These are phyloP conservation scores for Jaapia argillacea DNA, from an alignment of 768 basidiomycete species.

Conservation along the genomic window DNA sequence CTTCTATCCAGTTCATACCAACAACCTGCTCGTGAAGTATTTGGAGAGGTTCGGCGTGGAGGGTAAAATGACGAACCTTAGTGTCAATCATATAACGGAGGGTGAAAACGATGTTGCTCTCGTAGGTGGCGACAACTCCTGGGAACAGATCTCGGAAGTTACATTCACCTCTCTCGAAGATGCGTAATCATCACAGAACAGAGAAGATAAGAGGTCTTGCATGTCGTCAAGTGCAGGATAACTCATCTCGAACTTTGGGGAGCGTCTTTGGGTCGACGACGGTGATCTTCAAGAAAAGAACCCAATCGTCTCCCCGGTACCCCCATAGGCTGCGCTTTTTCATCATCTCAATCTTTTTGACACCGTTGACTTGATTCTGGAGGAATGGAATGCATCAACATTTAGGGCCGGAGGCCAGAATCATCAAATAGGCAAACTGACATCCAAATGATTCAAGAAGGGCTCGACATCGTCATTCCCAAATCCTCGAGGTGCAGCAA, in stretches of 20 bases:
- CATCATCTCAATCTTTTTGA: constrained; percentile 47
- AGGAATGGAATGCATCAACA: constrained; percentile 1
- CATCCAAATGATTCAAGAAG: constrained; percentile 68
- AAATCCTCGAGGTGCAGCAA: constrained; percentile 82
- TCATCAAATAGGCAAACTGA: constrained; percentile 23
- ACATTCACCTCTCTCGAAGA: constrained; percentile 47
- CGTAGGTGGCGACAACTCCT: constrained; percentile 59
- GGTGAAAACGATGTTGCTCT: constrained; percentile 89
- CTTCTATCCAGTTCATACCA: constrained; percentile 99
- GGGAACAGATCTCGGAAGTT: constrained; percentile 35
- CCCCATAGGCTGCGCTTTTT: constrained; percentile 76
- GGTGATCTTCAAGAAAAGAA: constrained; percentile 81
- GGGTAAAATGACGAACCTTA: constrained; percentile 41
- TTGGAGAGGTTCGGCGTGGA: background rate
- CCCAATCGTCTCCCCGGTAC: constrained; percentile 71
- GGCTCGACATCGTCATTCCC: constrained; percentile 50
- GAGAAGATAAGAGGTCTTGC: constrained; percentile 4
- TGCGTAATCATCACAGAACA: constrained; percentile 23
- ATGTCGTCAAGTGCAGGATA: constrained; percentile 13
- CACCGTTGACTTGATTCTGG: constrained; percentile 24
- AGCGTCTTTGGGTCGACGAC: constrained; percentile 62
- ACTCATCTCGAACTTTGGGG: constrained; percentile 91
- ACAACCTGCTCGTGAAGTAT: too few relatives aligned
- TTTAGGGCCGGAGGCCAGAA: background rate
- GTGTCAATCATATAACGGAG: constrained; percentile 98